Base-by-base conservation (phyloP, 1,139 yeast genomes). In the Debaryomyces sp. region DNA sequence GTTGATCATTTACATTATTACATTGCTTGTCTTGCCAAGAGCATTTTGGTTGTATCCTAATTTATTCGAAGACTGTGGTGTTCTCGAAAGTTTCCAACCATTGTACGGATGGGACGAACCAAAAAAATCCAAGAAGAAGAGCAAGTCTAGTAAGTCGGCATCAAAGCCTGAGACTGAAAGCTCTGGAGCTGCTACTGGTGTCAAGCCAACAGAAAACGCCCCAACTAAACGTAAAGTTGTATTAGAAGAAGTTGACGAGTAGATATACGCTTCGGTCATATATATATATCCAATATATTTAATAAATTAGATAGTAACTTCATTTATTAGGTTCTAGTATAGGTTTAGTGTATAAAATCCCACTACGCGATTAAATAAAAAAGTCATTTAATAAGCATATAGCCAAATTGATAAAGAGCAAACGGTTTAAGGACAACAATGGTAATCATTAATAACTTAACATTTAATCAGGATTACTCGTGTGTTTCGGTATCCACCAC, bases 1-100 rank as follows among this genome's bases (percentile, higher is more conserved):
- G 61, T 73, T 91, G 62, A 77, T 91, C 44, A 64, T 94, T 34
- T 92, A 87, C 62, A 61, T 85, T 37, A 60, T 89, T 44, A 82
- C 95, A 0, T 73, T 81, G 53, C 74, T 83, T 44, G 75, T 80
- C 4, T 70, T 80, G 47, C 81, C 85, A 17, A 85, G 84, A 30
- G 95, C 95, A 5, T 79, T 95, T 63, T 94, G 99, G 99, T 68
- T 94, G 45, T 94, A 89, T 78, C 99, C 99, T 50, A 94, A 94
- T 66, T 76, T 94, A 64, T 94, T 92, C 70, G 99, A 87, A 53
- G 99, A 94, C 64, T 92, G 96, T 59, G 97, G 98, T 23, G 89
- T 95, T 55, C 66, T 94, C 55, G 98, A 92, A 53, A 87, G 96
- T 75, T 94, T 95, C 75, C 79, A 80, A 56, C 99, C 99, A 2